Evolutionary conservation across 2,329 filamentous ascomycete species (phyloP).

Genomic region (Talaromyces sp.): DNA sequence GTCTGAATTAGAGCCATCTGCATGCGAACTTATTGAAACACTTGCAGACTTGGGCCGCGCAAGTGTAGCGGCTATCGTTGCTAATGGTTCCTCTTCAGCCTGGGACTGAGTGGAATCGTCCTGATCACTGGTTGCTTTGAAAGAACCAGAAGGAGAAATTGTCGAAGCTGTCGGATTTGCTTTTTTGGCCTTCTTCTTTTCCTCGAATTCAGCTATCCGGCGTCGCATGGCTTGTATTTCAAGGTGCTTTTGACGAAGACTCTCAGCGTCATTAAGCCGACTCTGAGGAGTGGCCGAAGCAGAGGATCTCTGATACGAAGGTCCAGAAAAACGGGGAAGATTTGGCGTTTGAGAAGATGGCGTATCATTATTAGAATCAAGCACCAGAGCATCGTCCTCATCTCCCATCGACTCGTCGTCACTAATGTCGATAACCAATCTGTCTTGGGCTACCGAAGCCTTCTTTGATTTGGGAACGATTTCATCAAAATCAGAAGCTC

Average conservation of each 20-base stretch:
- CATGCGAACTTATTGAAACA: slow-evolving; percentile 14
- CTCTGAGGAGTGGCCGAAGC: slow-evolving; percentile 32
- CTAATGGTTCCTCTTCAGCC: not conserved
- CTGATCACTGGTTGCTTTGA: slow-evolving; percentile 7
- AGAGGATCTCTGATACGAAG: slow-evolving; percentile 15
- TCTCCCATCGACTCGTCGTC: slow-evolving; percentile 56
- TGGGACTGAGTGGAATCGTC: slow-evolving; percentile 6
- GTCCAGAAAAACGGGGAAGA: not conserved
- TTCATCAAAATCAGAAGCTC: slow-evolving; percentile 68
- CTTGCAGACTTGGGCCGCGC: not conserved
- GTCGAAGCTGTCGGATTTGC: slow-evolving; percentile 28
- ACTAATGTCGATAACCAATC: slow-evolving; percentile 78
- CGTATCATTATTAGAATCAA: slow-evolving; percentile 15
- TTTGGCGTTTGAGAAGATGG: not conserved
- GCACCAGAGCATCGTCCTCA: slow-evolving; percentile 22
- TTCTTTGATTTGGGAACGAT: slow-evolving; percentile 50
- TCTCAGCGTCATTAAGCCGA: slow-evolving; percentile 33
- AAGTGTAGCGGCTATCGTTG: not conserved
- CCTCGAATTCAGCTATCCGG: slow-evolving; percentile 44
- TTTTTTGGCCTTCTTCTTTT: slow-evolving; percentile 28
- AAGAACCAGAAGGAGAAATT: slow-evolving; percentile 15
- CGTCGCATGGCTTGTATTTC: slow-evolving; percentile 44
- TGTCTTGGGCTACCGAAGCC: slow-evolving; percentile 53
- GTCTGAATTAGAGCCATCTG: slow-evolving; percentile 21
- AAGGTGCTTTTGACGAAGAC: slow-evolving; percentile 43